Conservation (phyloP, 1,139 yeast species). For the Saccharomycopsis hybrid region DNA sequence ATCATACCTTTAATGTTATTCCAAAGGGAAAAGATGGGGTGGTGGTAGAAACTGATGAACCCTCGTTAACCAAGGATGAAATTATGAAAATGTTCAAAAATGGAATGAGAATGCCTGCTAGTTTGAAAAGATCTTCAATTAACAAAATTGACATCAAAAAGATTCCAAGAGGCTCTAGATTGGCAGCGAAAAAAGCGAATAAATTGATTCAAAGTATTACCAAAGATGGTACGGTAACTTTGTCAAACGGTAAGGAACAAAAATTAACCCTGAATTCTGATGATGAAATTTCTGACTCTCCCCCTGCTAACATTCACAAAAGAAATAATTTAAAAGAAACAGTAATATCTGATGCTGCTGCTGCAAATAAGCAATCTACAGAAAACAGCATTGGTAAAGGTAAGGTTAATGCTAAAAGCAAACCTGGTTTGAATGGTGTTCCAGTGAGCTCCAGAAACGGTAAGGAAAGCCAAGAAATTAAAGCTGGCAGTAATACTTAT, state of each 20-base stretch:
- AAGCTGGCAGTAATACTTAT: too few relatives aligned
- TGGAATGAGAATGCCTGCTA: slow-evolving; percentile 17
- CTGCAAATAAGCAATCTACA: too few relatives aligned
- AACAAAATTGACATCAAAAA: neutral
- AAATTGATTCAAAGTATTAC: slow-evolving; percentile 2
- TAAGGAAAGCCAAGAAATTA: too few relatives aligned
- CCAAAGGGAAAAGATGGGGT: too few relatives aligned
- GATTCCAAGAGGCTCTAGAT: neutral
- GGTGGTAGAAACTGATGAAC: too few relatives aligned
- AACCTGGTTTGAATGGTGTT: too few relatives aligned
- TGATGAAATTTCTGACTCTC: neutral
- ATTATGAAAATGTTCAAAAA: slow-evolving; percentile 17
- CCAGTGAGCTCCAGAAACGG: too few relatives aligned
- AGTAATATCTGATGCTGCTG: too few relatives aligned
- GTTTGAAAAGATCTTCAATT: neutral
- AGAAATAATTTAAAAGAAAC: neutral
- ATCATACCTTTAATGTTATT: too few relatives aligned
- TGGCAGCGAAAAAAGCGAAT: slow-evolving; percentile 11
- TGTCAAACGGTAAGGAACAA: slow-evolving; percentile 3
- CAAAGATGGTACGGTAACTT: slow-evolving; percentile 2
- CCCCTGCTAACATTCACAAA: neutral
- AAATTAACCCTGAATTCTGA: neutral
- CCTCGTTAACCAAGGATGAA: slow-evolving; percentile 5
- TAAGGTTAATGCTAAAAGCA: too few relatives aligned
- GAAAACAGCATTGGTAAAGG: neutral